phyloP scores from a whole-genome alignment of 495 filamentous ascomycete genomes.

The Astrocystis sublimbata region DNA sequence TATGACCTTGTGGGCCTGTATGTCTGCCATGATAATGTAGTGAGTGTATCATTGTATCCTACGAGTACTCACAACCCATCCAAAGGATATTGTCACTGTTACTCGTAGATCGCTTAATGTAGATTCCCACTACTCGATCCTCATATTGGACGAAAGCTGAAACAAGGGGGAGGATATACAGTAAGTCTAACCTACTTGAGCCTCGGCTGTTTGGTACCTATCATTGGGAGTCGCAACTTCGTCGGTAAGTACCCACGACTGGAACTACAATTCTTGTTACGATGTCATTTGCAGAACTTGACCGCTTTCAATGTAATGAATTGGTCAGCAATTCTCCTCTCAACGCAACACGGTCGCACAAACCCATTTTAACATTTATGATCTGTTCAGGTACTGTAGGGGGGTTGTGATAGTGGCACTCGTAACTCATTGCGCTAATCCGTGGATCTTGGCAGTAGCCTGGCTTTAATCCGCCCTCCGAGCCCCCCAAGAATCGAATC shows the following conservation, averaged over 20 bases:
- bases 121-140: too few relatives aligned
- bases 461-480: neutral
- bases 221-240: neutral
- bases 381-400: neutral
- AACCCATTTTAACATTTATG: neutral
- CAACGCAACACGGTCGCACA: neutral
- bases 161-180: conserved; percentile 1
- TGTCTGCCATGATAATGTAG: too few relatives aligned
- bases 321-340: neutral
- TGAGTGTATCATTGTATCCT: too few relatives aligned
- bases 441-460: too few relatives aligned
- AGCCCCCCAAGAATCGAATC: neutral
- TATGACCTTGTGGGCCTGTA: too few relatives aligned
- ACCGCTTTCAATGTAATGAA: neutral
- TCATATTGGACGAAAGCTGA: conserved; percentile 8
- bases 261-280: too few relatives aligned
- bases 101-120: too few relatives aligned
- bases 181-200: neutral
- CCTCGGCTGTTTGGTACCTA: neutral
- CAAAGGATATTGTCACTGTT: too few relatives aligned
- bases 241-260: too few relatives aligned
- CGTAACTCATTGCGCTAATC: neutral
- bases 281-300: neutral
- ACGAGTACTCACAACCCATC: too few relatives aligned
- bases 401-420: conserved; percentile 2